Evolutionary conservation across 257 asterid species (phyloP).

Genomic region (Cordia subcordata): DNA sequence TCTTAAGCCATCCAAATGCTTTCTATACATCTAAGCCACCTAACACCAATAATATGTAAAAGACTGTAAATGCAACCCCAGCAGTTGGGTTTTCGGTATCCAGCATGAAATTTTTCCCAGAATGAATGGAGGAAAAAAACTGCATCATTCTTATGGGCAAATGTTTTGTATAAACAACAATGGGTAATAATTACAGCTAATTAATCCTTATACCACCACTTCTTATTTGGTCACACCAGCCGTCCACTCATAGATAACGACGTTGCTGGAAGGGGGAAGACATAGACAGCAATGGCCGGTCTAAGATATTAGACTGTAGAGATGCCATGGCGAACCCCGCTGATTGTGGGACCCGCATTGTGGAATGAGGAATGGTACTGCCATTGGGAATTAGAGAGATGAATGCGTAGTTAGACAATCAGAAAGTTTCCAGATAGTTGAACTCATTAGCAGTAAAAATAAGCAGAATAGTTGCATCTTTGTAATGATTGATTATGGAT

Average conservation of each 20-base stretch:
- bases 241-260: conserved; percentile 45
- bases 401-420: conserved; percentile 4
- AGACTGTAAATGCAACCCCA: not conserved
- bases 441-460: too few relatives aligned
- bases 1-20: not conserved
- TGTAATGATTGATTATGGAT: too few relatives aligned
- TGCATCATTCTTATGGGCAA: conserved; percentile 6
- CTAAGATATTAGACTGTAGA: conserved; percentile 54
- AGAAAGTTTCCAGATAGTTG: not conserved
- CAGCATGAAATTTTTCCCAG: not conserved
- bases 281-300: conserved; percentile 54
- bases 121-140: not conserved
- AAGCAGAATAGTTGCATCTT: too few relatives aligned
- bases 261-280: conserved; percentile 59
- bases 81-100: not conserved
- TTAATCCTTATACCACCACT: conserved; percentile 9
- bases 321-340: conserved; percentile 60
- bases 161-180: conserved; percentile 5
- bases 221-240: conserved; percentile 9
- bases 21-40: conserved; percentile 2
- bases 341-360: conserved; percentile 64
- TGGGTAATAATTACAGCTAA: conserved; percentile 16
- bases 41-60: not conserved
- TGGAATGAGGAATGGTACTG: conserved; percentile 58
- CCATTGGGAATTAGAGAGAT: conserved; percentile 14